These are phyloP conservation scores for Globisporangium barbulae DNA, from an alignment of 352 stramenopile genomes.

Conservation along the genomic window DNA sequence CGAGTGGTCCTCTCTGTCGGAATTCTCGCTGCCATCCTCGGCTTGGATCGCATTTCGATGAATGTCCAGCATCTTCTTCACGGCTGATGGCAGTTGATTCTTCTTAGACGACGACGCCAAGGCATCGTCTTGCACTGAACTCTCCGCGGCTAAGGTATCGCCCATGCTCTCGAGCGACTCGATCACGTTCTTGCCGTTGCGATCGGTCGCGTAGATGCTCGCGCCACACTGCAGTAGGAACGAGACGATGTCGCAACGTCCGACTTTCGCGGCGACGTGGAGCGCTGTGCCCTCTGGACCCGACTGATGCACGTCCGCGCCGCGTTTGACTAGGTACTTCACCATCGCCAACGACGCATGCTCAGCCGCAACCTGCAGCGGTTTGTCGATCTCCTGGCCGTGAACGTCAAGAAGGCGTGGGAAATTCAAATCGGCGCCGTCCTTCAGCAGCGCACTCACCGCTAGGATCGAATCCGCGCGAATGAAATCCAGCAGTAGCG, in stretches of 20 bases:
- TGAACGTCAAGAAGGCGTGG: slow-evolving; percentile 38
- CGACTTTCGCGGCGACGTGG: slow-evolving; percentile 51
- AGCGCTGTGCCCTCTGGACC: slow-evolving; percentile 55
- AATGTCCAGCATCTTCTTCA: slow-evolving; percentile 55
- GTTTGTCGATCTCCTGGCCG: slow-evolving; percentile 61
- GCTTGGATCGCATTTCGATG: slow-evolving; percentile 28
- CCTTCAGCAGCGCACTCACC: slow-evolving; percentile 69
- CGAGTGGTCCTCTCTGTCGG: slow-evolving; percentile 35
- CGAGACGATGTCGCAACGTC: slow-evolving; percentile 71
- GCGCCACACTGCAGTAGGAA: slow-evolving; percentile 78
- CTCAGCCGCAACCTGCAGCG: slow-evolving; percentile 60
- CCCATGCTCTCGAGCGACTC: slow-evolving; percentile 26
- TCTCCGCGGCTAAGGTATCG: not conserved
- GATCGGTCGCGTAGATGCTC: slow-evolving; percentile 47
- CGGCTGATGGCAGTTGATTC: slow-evolving; percentile 26
- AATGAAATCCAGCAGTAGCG: slow-evolving; percentile 70
- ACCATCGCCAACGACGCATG: slow-evolving; percentile 69
- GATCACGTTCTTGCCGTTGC: slow-evolving; percentile 48
- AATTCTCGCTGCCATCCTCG: slow-evolving; percentile 50
- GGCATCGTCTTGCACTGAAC: not conserved
- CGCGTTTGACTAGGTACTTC: slow-evolving; percentile 71
- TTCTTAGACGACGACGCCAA: not conserved
- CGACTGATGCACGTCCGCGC: slow-evolving; percentile 61
- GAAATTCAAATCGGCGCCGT: slow-evolving; percentile 74
- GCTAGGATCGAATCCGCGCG: slow-evolving; percentile 64